Percentiles rank a stretch among this genome's conserved stretches.
Evolutionary conservation across 1,284 basidiomycete genomes (phyloP).

Genomic region (Ustilago curta): DNA sequence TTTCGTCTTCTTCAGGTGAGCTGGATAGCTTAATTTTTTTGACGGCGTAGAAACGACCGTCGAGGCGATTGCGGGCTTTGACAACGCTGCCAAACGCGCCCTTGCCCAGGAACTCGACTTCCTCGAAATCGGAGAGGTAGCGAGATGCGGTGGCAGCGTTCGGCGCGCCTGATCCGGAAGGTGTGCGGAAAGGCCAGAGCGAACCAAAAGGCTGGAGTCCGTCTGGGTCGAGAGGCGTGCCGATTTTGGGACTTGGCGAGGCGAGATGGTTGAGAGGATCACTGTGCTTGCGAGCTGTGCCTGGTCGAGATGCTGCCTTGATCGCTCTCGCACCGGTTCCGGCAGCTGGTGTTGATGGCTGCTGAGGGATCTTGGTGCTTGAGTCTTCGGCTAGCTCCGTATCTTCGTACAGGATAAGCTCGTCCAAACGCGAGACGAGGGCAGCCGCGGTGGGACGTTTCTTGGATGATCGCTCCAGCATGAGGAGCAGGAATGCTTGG

Average conservation of each 20-base stretch:
- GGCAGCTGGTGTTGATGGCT: constrained; percentile 9
- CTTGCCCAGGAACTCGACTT: constrained; percentile 74
- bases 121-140: constrained; percentile 68
- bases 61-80: constrained; percentile 85
- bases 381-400: constrained; percentile 42
- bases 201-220: constrained; percentile 36
- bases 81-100: constrained; percentile 94
- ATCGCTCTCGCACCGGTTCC: constrained; percentile 7
- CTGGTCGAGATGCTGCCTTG: constrained; percentile 24
- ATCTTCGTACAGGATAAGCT: constrained; percentile 57
- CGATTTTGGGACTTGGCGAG: constrained; percentile 21
- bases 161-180: constrained; percentile 18
- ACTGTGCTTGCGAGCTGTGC: constrained; percentile 29
- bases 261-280: constrained; percentile 10
- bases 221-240: constrained; percentile 13
- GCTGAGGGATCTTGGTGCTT: constrained; percentile 25
- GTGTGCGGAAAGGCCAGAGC: constrained; percentile 64
- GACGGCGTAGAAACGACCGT: constrained; percentile 74
- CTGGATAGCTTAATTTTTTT: constrained; percentile 87
- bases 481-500: constrained; percentile 43
- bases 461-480: constrained; percentile 60
- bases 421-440: constrained; percentile 55
- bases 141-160: constrained; percentile 51
- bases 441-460: constrained; percentile 50
- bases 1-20: constrained; percentile 81